phyloP scores from a whole-genome alignment of 495 filamentous ascomycete genomes.

The Talaromyces proteolyticus region DNA sequence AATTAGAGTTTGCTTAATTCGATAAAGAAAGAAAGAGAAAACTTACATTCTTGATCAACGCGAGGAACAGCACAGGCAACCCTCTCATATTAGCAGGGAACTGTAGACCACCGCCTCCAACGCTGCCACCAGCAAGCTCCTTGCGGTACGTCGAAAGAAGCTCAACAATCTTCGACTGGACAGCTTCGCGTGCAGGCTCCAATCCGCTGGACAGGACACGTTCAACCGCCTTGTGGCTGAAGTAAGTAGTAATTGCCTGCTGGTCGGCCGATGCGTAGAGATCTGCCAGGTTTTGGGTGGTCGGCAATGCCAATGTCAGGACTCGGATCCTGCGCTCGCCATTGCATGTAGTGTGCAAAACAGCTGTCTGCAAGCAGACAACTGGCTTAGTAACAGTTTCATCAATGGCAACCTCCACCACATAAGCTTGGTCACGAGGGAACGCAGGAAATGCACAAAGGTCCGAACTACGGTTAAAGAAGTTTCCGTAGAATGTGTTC shows the following conservation, averaged over 20 bases:
- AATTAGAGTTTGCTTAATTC: conserved; percentile 13
- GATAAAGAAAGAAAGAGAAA: neutral
- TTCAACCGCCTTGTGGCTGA: conserved; percentile 97
- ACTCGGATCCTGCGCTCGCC: conserved; percentile 93
- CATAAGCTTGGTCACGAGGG: conserved; percentile 93
- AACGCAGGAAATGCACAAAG: conserved; percentile 97
- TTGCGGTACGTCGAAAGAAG: conserved; percentile 92
- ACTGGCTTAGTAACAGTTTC: conserved; percentile 90
- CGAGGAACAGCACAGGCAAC: conserved; percentile 84
- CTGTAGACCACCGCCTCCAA: conserved; percentile 86
- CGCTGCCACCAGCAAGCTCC: conserved; percentile 91
- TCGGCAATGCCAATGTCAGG: conserved; percentile 87
- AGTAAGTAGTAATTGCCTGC: conserved; percentile 86
- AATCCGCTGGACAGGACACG: conserved; percentile 77
- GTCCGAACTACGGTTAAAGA: conserved; percentile 96
- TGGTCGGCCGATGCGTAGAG: conserved; percentile 95
- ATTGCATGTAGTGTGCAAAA: conserved; percentile 96
- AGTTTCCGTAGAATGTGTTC: conserved; percentile 98
- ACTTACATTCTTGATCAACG: conserved; percentile 86
- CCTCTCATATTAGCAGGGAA: conserved; percentile 89
- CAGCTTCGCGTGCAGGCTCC: conserved; percentile 82
- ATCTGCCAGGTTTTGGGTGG: conserved; percentile 83
- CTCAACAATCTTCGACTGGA: conserved; percentile 89
- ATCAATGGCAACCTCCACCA: conserved; percentile 98
- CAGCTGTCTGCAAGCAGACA: conserved; percentile 92